Evolutionary conservation across 352 stramenopile genomes (phyloP).

Genomic region (Peronosclerospora sorghi): DNA sequence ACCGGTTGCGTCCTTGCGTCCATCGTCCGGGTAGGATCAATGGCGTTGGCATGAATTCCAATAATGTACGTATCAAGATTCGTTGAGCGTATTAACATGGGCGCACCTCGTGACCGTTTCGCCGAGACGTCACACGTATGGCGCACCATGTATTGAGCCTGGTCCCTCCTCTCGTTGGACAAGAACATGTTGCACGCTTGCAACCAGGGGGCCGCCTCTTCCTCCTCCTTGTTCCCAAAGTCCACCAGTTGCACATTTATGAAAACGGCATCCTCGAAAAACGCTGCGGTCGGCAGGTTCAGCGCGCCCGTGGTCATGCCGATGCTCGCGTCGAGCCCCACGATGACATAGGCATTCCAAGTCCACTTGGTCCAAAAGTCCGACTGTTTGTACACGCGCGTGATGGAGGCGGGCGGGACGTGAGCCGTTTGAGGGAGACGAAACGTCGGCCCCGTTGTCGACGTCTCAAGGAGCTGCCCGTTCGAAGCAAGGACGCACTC

Average conservation of each 20-base stretch:
- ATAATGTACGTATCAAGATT: conserved; percentile 49
- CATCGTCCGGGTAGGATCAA: conserved; percentile 9
- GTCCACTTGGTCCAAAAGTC: conserved; percentile 58
- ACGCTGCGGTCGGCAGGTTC: conserved; percentile 18
- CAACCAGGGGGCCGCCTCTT: conserved; percentile 24
- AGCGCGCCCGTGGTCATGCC: conserved; percentile 25
- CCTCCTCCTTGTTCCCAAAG: conserved; percentile 17
- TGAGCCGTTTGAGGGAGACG: conserved; percentile 12
- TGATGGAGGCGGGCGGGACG: conserved; percentile 12
- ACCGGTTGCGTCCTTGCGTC: conserved; percentile 3
- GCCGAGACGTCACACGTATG: conserved; percentile 51
- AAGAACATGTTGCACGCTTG: conserved; percentile 41
- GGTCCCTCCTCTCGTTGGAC: conserved; percentile 31
- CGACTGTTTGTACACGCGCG: conserved; percentile 46
- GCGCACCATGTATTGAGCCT: conserved; percentile 33
- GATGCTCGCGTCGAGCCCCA: conserved; percentile 39
- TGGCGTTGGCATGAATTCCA: conserved; percentile 39
- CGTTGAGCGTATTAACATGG: conserved; percentile 47
- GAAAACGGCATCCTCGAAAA: conserved; percentile 20
- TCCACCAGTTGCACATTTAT: conserved; percentile 47
- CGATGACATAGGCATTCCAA: conserved; percentile 47
- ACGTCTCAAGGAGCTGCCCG: conserved; percentile 18
- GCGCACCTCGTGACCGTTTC: conserved; percentile 35
- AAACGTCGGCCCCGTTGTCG: conserved; percentile 17
- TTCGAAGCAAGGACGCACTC: conserved; percentile 37